Conservation (phyloP, 768 basidiomycete species). For the Boletus tylopilopsis region DNA sequence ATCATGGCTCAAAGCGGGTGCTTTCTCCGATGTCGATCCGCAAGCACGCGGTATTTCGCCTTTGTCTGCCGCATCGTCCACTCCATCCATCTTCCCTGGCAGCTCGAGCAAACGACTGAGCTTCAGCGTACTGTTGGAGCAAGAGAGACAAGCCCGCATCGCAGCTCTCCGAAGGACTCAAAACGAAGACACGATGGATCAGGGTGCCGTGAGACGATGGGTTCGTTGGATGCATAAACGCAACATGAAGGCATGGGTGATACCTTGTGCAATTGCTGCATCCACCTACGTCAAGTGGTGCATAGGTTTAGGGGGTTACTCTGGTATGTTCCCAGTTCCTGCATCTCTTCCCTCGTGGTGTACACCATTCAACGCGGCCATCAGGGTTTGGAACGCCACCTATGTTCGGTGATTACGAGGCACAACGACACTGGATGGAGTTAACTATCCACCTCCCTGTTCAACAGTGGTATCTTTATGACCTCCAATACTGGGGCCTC, state of each 20-base stretch:
- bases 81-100: conserved; percentile 23
- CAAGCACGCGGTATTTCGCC: conserved; percentile 46
- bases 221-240: conserved; percentile 78
- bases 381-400: conserved; percentile 69
- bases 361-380: not conserved
- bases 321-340: conserved; percentile 49
- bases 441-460: conserved; percentile 74
- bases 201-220: conserved; percentile 57
- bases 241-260: conserved; percentile 54
- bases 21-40: conserved; percentile 40
- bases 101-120: conserved; percentile 27
- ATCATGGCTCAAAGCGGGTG: conserved; percentile 50
- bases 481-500: conserved; percentile 88
- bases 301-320: conserved; percentile 76
- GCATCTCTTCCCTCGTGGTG: not conserved
- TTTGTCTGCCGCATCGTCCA: conserved; percentile 32
- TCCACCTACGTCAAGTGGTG: conserved; percentile 62
- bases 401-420: conserved; percentile 91
- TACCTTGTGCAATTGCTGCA: conserved; percentile 51
- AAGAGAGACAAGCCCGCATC: conserved; percentile 18
- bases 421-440: conserved; percentile 96
- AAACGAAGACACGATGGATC: conserved; percentile 21
- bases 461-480: conserved; percentile 82
- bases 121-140: conserved; percentile 44
- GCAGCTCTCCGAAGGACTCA: conserved; percentile 14